Evolutionary conservation across 2,329 filamentous ascomycete genomes (phyloP).

Genomic region (Aspergillus bombycis): DNA sequence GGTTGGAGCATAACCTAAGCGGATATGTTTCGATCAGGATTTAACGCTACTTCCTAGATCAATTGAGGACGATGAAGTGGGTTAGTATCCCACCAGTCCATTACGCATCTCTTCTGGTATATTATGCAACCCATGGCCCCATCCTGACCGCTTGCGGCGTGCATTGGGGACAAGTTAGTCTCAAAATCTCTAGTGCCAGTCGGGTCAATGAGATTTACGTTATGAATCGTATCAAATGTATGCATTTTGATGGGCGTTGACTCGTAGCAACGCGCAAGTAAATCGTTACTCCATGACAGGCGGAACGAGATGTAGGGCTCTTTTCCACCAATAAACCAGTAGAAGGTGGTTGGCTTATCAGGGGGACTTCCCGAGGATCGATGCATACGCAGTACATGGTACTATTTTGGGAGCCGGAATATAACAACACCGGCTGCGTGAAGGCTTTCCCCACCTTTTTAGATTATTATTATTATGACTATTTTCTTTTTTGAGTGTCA

Average conservation of each 20-base stretch:
- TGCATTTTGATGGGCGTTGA: neutral
- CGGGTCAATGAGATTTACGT: neutral
- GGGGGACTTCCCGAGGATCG: neutral
- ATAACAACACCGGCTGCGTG: neutral
- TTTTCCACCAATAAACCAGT: neutral
- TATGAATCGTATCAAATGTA: neutral
- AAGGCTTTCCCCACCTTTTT: neutral
- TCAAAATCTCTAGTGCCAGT: neutral
- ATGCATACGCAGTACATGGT: neutral
- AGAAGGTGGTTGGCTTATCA: neutral
- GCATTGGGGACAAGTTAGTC: neutral
- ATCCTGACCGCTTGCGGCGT: too few species aligned
- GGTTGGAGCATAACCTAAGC: too few species aligned
- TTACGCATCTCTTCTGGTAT: too few species aligned
- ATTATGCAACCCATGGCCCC: too few species aligned
- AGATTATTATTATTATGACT: neutral
- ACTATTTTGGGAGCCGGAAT: neutral
- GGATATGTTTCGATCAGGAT: too few species aligned
- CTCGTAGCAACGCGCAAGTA: neutral
- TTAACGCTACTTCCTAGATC: too few species aligned
- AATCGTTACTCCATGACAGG: neutral
- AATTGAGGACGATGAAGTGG: too few species aligned
- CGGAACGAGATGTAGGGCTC: neutral
- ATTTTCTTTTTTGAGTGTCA: conserved; percentile 8
- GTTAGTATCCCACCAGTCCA: too few species aligned